Evolutionary conservation across 2,329 filamentous ascomycete species (phyloP).

Genomic region (Cladophialophora immunda): DNA sequence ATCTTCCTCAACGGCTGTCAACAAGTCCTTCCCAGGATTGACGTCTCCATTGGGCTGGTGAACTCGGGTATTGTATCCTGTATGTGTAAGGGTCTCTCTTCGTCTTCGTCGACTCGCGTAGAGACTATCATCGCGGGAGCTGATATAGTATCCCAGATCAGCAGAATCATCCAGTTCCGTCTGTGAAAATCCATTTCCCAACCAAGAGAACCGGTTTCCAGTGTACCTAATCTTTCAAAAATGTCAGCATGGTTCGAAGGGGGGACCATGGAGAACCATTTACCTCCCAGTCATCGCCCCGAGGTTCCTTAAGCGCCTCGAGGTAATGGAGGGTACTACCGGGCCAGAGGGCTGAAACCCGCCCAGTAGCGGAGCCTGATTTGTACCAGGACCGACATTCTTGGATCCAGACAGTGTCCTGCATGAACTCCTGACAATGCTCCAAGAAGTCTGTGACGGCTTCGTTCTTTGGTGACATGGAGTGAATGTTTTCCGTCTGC

Average conservation of each 20-base stretch:
- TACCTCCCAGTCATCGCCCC: slow-evolving; percentile 46
- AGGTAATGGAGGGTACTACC: slow-evolving; percentile 45
- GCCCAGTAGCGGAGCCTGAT: slow-evolving; percentile 39
- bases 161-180: slow-evolving; percentile 2
- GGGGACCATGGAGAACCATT: background rate
- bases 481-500: slow-evolving; percentile 45
- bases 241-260: background rate
- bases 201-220: slow-evolving; percentile 13
- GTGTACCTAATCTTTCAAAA: slow-evolving; percentile 8
- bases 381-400: slow-evolving; percentile 28
- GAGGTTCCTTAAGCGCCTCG: slow-evolving; percentile 44
- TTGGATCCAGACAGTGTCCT: slow-evolving; percentile 39
- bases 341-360: slow-evolving; percentile 21
- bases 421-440: slow-evolving; percentile 50
- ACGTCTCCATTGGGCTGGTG: background rate
- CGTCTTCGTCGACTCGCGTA: slow-evolving; percentile 9
- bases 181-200: slow-evolving; percentile 12
- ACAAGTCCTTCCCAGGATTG: background rate
- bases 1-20: background rate
- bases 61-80: slow-evolving; percentile 8
- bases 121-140: slow-evolving; percentile 7
- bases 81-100: slow-evolving; percentile 10
- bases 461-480: slow-evolving; percentile 30
- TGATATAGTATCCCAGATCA: slow-evolving; percentile 15
- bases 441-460: slow-evolving; percentile 45